Evolutionary conservation across 164 flowering plant genomes (phyloP), one percentile per base, ranked within the genome.

Genomic region (Euptelea pleiosperma): DNA sequence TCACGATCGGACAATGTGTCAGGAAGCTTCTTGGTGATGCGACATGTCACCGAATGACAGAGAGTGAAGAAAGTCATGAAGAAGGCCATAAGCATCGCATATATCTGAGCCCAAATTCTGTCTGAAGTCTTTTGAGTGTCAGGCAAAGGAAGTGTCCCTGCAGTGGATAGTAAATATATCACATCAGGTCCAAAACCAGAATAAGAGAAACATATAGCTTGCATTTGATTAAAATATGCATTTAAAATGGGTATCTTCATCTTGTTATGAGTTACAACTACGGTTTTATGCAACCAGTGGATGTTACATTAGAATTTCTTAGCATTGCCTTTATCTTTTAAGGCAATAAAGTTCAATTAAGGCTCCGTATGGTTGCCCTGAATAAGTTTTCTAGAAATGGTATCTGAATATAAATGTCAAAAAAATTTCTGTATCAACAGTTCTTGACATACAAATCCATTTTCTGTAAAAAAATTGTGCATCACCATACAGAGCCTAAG

Each of bases 51-150:
- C 18, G 83, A 68, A 9, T 59, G 77, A 67, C 82, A 63, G 56
- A 82, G 21, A 42, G 88, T 57, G 18, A 74, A 48, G 45, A 93
- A 59, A 34, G 84, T 70, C 81, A 77, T 65, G 57, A 82, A 62
- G 73, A 87, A 74, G 35, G 85, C 73, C 81, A 79, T 71, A 49
- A 86, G 55, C 53, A 73, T 30, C 12, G 74, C 68, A 45, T 71
- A 57, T 30, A 81, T 43, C 31, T 68, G 69, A 57, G 74, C 73
- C 53, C 44, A 62, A 43, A 75, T 14, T 60, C 84, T 79, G 63
- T 73, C 82, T 18, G 82, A 76, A 54, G 73, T 60, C 67, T 74
- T 76, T 18, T 55, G 65, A 34, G 70, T 48, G 33, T 58, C 68
- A 10, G 76, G 65, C 8, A 16, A 29, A 10, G 74, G 60, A 54